These are phyloP conservation scores for Inosperma sp. DNA, from an alignment of 768 basidiomycete species.

Conservation along the genomic window DNA sequence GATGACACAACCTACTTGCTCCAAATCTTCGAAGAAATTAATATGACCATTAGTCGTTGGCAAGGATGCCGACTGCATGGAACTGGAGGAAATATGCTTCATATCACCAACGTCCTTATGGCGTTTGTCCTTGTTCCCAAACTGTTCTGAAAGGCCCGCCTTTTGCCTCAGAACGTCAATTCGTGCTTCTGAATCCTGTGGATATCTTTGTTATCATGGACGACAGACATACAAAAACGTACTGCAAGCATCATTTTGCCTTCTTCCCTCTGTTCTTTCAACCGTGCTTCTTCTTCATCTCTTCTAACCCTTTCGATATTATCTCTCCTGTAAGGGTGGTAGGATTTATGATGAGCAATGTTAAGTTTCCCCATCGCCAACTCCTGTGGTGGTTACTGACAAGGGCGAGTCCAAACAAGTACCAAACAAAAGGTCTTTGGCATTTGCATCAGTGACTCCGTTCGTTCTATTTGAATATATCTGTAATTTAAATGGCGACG, in stretches of 20 bases:
- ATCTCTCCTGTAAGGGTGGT: conserved; percentile 80
- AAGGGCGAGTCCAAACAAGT: neutral
- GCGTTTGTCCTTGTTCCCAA: conserved; percentile 31
- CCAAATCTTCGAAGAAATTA: conserved; percentile 81
- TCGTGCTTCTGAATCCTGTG: conserved; percentile 76
- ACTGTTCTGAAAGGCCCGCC: conserved; percentile 38
- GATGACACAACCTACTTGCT: conserved; percentile 43
- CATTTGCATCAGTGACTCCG: neutral
- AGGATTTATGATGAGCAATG: conserved; percentile 89
- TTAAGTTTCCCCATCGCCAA: conserved; percentile 90
- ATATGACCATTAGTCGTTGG: conserved; percentile 63
- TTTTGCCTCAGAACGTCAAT: conserved; percentile 59
- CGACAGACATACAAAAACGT: conserved; percentile 22
- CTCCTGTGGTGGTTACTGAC: conserved; percentile 11
- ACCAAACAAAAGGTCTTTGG: too few relatives aligned
- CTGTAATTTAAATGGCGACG: conserved; percentile 35
- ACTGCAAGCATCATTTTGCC: conserved; percentile 65
- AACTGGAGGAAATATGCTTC: conserved; percentile 31
- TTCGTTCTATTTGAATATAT: neutral
- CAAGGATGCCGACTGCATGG: conserved; percentile 32
- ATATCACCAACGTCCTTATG: conserved; percentile 33
- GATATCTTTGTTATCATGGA: conserved; percentile 15
- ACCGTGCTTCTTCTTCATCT: conserved; percentile 77
- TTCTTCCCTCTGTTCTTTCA: conserved; percentile 64
- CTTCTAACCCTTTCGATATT: conserved; percentile 76